Base-by-base conservation (phyloP, 371 early-diverging fungal genomes). In the Lichtheimia hyalospora region DNA sequence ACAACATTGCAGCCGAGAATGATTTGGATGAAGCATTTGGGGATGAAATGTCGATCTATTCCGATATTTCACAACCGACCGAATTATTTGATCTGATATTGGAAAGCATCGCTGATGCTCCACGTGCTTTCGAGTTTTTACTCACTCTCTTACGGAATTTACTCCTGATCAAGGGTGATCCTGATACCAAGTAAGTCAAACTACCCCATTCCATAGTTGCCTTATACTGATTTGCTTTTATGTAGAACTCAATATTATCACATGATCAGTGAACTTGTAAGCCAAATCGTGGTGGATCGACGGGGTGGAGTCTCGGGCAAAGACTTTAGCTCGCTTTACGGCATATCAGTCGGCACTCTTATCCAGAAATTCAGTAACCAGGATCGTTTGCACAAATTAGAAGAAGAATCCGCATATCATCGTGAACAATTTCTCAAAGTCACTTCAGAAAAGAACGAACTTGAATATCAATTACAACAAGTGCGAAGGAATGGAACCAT, bases 261-360 rank as follows among this genome's bases (percentile, higher is more conserved):
- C 61, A 74, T 92, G 21, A 85, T 94, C 54, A 91, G 90, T 63
- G 79, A 85, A 20, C 72, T 92, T 25, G 82, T 92, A 16, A 79
- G 87, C 2, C 89, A 92, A 59, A 83, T 94, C 5, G 92, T 92
- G 1, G 79, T 93, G 66, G 92, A 94, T 57, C 80, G 87, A 14
- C 83, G 89, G 48, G 94, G 60, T 78, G 90, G 15, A 81, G 87
- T 53, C n/a, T 50, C 52, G 3, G 34, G 50, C 10, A 34, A 21
- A 3, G 59, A 60, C 27, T 56, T 57, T 14, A 57, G 58, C 13
- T 51, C 63, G 1, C 41, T 54, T 3, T 68, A 49, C 21, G 63
- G 63, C 41, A 58, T 63, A 13, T 70, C 74, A 60, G 68, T 78
- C 4, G 66, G 66, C 14, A 67, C 64, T 1, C 71, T 92, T 24